Evolutionary conservation across 176 grass and related monocot species (phyloP).

Genomic region (Oryza glaberrima): DNA sequence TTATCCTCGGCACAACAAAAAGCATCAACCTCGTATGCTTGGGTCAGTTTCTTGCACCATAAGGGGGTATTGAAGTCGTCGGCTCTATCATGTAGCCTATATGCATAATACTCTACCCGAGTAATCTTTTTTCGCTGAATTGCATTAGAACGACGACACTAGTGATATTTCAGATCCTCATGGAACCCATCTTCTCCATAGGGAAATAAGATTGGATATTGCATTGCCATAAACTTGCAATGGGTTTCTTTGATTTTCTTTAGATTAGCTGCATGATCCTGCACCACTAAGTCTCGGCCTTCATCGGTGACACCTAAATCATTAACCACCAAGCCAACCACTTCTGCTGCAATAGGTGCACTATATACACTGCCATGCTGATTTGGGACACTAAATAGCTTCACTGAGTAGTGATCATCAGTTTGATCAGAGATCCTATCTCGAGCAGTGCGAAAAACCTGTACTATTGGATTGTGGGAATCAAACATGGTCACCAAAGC

Average conservation of each 20-base stretch:
- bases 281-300: neutral
- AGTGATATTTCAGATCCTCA: neutral
- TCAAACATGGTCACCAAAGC: too few relatives aligned
- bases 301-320: neutral
- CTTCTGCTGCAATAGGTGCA: neutral
- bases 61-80: neutral
- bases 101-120: neutral
- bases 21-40: neutral
- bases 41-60: neutral
- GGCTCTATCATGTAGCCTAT: neutral
- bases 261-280: neutral
- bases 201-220: neutral
- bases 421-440: neutral
- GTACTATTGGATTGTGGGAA: too few relatives aligned
- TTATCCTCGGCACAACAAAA: neutral
- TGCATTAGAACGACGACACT: neutral
- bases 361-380: neutral
- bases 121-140: neutral
- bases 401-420: neutral
- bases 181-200: neutral
- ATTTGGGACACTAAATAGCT: neutral
- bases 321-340: neutral
- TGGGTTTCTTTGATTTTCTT: neutral
- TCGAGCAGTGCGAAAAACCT: too few relatives aligned
- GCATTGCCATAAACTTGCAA: neutral